phyloP scores from a whole-genome alignment of 139 green algal species.

The Raphidocelis subcapitata region DNA sequence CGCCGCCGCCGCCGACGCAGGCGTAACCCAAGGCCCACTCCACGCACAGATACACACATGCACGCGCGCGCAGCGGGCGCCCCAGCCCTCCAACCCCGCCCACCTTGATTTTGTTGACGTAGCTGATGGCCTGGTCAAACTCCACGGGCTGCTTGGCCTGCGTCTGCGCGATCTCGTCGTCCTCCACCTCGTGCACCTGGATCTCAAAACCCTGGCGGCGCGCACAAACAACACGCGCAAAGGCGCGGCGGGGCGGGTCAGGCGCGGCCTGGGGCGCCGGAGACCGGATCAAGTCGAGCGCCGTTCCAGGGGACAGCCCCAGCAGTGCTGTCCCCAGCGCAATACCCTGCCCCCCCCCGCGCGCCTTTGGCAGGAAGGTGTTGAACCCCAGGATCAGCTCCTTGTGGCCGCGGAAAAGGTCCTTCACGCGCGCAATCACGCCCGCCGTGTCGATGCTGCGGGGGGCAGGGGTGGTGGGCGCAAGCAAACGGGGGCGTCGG shows the following conservation, averaged over 20 bases:
- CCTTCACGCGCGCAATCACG: constrained; percentile 95
- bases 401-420: constrained; percentile 91
- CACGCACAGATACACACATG: too few species aligned
- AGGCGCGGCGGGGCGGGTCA: too few species aligned
- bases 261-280: too few species aligned
- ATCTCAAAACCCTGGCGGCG: constrained; percentile 78
- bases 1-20: too few species aligned
- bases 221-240: too few species aligned
- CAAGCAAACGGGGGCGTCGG: too few species aligned
- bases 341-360: neutral
- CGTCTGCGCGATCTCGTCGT: constrained; percentile 50
- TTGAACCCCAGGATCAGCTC: constrained; percentile 99
- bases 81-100: neutral
- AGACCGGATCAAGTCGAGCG: too few species aligned
- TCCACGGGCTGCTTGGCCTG: constrained; percentile 85
- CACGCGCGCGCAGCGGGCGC: constrained; percentile 1
- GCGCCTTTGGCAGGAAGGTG: constrained; percentile 95
- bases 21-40: too few species aligned
- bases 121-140: constrained; percentile 99
- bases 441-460: constrained; percentile 94
- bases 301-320: too few species aligned
- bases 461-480: too few species aligned
- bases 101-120: constrained; percentile 99
- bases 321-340: too few species aligned
- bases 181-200: constrained; percentile 47